Base-by-base conservation (phyloP, 1,139 yeast species). In the Yamadazyma triangularis region DNA sequence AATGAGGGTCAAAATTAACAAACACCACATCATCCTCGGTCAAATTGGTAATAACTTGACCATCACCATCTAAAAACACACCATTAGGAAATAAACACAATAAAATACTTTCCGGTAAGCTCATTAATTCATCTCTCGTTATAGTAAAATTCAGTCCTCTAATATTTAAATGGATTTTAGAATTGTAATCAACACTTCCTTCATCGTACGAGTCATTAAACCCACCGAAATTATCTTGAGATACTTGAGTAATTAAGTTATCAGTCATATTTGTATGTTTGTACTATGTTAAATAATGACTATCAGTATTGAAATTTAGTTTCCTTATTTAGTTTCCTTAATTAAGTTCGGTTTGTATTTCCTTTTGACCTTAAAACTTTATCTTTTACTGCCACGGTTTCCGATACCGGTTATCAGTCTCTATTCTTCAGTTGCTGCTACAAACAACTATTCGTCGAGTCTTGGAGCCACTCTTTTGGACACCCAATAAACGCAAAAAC, bases 21-120 rank as follows among this genome's bases (percentile, higher is more conserved):
- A 67, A 76, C 8, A 84, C 91, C 22, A 79, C 64, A 53, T 84
- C 93, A 9, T 79, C 79, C 41, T 84, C 89, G 0, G 91, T 79
- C 47, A 83, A 58, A 43, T 81, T 82, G 26, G 84, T 72, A 33
- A 84, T 82, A n/a, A 82, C 82, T 36, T 77, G 79, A 3, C 93
- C 94, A 32, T 74, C 60, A 33, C 70, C 69, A 51, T 86, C 93
- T 36, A 85, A 70, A 51, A 85, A 81, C 5, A 88, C 89, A 23
- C 97, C 96, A 43, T 86, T 85, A 11, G 97, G 95, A 56, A 79
- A 93, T 33, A 86, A 60, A 44, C 96, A 87, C 34, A 89, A 71
- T 39, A 93, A 64, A 20, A 93, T 79, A 41, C 91, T 79, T 55
- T 93, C 97, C 1, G 98, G 97, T 31, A 91, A 64, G 34, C 89